phyloP scores from a whole-genome alignment of 805 yeast genomes.

The Yarrowia sp. region DNA sequence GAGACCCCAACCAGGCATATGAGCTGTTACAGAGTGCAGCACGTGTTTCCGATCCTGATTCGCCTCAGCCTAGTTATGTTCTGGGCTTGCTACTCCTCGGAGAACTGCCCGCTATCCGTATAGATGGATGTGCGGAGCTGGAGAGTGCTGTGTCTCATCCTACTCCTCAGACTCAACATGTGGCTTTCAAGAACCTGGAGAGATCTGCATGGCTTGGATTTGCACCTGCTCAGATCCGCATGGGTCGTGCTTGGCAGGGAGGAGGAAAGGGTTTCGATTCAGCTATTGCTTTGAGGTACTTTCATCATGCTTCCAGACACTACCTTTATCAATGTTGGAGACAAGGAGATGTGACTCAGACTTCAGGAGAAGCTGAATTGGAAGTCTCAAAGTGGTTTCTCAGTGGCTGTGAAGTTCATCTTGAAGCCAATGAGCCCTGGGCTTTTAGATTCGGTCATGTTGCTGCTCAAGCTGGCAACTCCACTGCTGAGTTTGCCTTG shows the following conservation, averaged over 20 bases:
- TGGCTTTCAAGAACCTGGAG: slow-evolving; percentile 35
- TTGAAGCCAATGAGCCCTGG: slow-evolving; percentile 57
- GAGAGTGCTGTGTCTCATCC: neutral
- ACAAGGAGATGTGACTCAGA: slow-evolving; percentile 25
- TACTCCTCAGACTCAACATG: neutral
- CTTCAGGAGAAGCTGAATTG: slow-evolving; percentile 40
- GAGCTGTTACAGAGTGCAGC: slow-evolving; percentile 36
- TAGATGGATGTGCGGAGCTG: slow-evolving; percentile 16
- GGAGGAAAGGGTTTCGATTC: slow-evolving; percentile 39
- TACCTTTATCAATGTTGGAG: slow-evolving; percentile 35
- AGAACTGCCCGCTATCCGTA: slow-evolving; percentile 34
- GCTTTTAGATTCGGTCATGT: slow-evolving; percentile 66
- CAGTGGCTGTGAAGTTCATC: slow-evolving; percentile 59
- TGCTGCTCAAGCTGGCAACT: slow-evolving; percentile 60
- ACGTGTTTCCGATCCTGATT: slow-evolving; percentile 40
- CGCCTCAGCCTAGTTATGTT: slow-evolving; percentile 42
- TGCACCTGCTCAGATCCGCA: slow-evolving; percentile 41
- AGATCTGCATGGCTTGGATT: slow-evolving; percentile 42
- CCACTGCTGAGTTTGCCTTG: slow-evolving; percentile 65
- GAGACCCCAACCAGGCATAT: slow-evolving; percentile 34
- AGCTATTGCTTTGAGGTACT: slow-evolving; percentile 38
- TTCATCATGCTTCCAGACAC: slow-evolving; percentile 40
- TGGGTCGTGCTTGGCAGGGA: slow-evolving; percentile 41
- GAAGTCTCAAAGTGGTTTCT: slow-evolving; percentile 58
- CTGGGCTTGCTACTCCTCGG: slow-evolving; percentile 41